A percentile compares a stretch with the other conserved stretches of the same genome.
These are phyloP conservation scores for Allodekkera sacchari DNA, from an alignment of 805 yeast species.

Conservation along the genomic window DNA sequence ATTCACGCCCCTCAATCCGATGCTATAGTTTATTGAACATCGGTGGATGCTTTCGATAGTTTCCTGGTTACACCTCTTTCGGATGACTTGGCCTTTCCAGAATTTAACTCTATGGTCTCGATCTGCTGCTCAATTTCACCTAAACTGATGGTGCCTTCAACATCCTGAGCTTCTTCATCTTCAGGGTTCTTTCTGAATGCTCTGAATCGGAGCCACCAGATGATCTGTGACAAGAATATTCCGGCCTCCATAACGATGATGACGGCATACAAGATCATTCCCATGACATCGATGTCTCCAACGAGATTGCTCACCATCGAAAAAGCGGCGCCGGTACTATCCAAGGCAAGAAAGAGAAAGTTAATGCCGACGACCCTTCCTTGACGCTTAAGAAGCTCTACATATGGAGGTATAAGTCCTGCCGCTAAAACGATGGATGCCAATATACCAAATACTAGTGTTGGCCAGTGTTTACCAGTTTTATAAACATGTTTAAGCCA, in stretches of 20 bases:
- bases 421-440: conserved; percentile 69
- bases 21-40: too few relatives aligned
- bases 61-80: too few relatives aligned
- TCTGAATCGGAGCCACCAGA: conserved; percentile 55
- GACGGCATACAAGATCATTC: conserved; percentile 65
- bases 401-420: conserved; percentile 86
- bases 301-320: conserved; percentile 53
- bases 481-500: conserved; percentile 54
- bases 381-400: conserved; percentile 66
- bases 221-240: conserved; percentile 57
- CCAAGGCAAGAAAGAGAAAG: conserved; percentile 67
- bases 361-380: conserved; percentile 89
- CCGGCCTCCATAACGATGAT: conserved; percentile 76
- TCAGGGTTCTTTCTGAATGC: conserved; percentile 1
- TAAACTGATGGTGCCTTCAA: not conserved
- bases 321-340: conserved; percentile 72
- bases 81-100: too few relatives aligned
- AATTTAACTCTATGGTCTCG: not conserved
- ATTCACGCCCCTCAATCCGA: too few relatives aligned
- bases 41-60: too few relatives aligned
- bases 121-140: not conserved
- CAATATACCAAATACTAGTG: conserved; percentile 66
- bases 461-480: conserved; percentile 56
- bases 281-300: conserved; percentile 67
- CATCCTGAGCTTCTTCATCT: not conserved